Evolutionary conservation across 164 flowering plant genomes (phyloP).

Genomic region (Chimonanthus praecox): DNA sequence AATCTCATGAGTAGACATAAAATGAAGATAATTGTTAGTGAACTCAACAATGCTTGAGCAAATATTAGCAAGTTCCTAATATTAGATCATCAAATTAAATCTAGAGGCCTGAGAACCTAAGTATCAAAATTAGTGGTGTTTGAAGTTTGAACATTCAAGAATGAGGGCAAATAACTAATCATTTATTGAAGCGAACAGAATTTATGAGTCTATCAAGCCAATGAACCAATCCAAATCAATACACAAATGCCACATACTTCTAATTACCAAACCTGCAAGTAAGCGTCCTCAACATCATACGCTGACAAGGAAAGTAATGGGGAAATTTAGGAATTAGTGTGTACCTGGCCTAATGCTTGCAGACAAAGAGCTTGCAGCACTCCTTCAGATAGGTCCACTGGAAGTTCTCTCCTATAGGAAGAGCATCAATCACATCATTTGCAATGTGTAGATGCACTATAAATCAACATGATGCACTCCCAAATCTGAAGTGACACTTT

Average conservation of each 20-base stretch:
- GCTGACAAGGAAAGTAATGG: background rate
- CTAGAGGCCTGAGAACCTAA: background rate
- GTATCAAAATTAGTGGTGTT: background rate
- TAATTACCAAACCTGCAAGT: background rate
- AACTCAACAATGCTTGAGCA: background rate
- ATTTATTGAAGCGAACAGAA: background rate
- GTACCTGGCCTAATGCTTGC: conserved; percentile 95
- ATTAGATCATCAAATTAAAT: background rate
- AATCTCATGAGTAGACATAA: too few species aligned
- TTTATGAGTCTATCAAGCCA: background rate
- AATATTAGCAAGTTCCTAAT: background rate
- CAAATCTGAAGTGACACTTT: background rate
- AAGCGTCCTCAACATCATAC: background rate
- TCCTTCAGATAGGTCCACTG: conserved; percentile 87
- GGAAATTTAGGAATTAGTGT: background rate
- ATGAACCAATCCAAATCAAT: background rate
- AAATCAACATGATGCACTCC: background rate
- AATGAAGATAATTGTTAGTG: too few species aligned
- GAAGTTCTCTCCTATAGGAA: conserved; percentile 66
- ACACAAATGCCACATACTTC: background rate
- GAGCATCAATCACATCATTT: background rate
- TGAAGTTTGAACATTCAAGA: background rate
- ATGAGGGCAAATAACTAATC: background rate
- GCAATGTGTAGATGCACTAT: background rate
- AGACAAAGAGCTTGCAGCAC: conserved; percentile 78